Conservation (phyloP, 2,329 filamentous ascomycete genomes). For the Fusarium cyanostomum region DNA sequence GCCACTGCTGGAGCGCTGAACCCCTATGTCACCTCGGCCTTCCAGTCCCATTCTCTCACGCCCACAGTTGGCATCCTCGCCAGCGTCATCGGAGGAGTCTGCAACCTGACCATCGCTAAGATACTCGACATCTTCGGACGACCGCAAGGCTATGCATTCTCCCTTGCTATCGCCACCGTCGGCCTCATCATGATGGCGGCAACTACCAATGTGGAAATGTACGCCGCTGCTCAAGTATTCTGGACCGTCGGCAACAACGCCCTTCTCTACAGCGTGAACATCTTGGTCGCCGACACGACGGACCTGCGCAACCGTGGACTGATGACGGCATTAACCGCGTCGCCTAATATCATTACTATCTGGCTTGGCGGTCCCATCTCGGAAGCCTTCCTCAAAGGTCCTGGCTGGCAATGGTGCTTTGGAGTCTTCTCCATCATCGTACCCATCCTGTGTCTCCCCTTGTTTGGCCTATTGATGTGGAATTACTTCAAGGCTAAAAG, state of each 20-base stretch:
- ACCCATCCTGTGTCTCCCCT: conserved; percentile 52
- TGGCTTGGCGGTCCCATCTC: conserved; percentile 47
- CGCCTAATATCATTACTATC: conserved; percentile 67
- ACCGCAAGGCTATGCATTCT: conserved; percentile 66
- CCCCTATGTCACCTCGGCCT: conserved; percentile 58
- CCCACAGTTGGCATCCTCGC: conserved; percentile 62
- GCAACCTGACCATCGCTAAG: conserved; percentile 71
- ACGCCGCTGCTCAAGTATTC: conserved; percentile 70
- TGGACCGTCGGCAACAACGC: conserved; percentile 71
- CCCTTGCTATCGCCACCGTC: conserved; percentile 58
- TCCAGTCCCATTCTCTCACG: conserved; percentile 60
- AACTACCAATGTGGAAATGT: conserved; percentile 54
- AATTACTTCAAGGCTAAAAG: conserved; percentile 38
- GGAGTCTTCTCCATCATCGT: conserved; percentile 67
- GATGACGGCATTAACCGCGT: conserved; percentile 62
- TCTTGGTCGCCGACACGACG: conserved; percentile 75
- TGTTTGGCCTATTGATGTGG: conserved; percentile 35
- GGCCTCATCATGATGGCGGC: conserved; percentile 70
- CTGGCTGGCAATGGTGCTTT: conserved; percentile 52
- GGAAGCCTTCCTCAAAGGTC: conserved; percentile 35
- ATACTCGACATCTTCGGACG: conserved; percentile 72
- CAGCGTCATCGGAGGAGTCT: conserved; percentile 63
- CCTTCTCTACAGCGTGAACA: conserved; percentile 67
- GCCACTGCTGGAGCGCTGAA: conserved; percentile 49
- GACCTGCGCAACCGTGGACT: conserved; percentile 66